These are phyloP conservation scores for Aspergillus mulundensis DNA, from an alignment of 495 filamentous ascomycete species.

Conservation along the genomic window DNA sequence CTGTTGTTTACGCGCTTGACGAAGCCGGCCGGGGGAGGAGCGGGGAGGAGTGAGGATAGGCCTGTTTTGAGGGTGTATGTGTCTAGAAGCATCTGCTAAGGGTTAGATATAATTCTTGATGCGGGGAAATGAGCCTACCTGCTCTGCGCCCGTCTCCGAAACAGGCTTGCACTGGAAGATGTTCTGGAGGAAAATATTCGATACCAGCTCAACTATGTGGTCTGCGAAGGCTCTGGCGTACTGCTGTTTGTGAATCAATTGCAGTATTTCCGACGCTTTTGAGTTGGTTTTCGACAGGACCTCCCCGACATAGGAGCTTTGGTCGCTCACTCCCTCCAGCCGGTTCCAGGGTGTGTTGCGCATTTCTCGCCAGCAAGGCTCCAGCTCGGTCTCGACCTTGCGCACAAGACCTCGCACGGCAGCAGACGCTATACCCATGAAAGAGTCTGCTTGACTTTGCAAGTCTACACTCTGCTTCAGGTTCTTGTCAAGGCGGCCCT, in stretches of 20 bases:
- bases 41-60: constrained; percentile 47
- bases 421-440: constrained; percentile 90
- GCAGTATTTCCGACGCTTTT: constrained; percentile 67
- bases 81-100: constrained; percentile 78
- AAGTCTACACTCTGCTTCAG: constrained; percentile 74
- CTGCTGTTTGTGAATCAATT: constrained; percentile 81
- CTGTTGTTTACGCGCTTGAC: constrained; percentile 81
- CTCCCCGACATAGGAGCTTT: constrained; percentile 86
- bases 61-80: constrained; percentile 86
- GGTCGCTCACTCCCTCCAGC: constrained; percentile 91
- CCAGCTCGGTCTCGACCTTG: constrained; percentile 74
- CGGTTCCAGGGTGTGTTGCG: constrained; percentile 92
- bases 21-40: constrained; percentile 59
- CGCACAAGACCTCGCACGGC: constrained; percentile 80
- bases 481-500: constrained; percentile 75
- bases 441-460: constrained; percentile 87
- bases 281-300: constrained; percentile 67
- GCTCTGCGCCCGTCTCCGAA: constrained; percentile 93
- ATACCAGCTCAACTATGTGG: constrained; percentile 81
- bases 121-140: constrained; percentile 44
- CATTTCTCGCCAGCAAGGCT: constrained; percentile 94
- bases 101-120: constrained; percentile 4
- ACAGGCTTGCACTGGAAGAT: constrained; percentile 87
- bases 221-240: constrained; percentile 94
- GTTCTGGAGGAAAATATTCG: constrained; percentile 72